A percentile compares a stretch with the other conserved stretches of the same genome.
These are phyloP conservation scores for Eucalyptus victrix DNA, from an alignment of 345 rosid genomes.

Conservation along the genomic window DNA sequence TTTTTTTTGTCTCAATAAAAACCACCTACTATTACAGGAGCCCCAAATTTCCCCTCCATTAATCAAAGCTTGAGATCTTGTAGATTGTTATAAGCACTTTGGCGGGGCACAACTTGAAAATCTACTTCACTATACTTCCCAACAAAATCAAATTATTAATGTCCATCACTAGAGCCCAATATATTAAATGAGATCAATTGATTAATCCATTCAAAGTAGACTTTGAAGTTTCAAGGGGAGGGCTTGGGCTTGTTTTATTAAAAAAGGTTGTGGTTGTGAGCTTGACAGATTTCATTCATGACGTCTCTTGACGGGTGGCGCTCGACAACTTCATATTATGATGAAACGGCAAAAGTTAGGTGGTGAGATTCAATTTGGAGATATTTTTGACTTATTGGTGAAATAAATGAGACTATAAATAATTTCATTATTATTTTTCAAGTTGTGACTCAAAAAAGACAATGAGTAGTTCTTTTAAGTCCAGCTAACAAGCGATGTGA, in stretches of 20 bases:
- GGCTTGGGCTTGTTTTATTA: not conserved
- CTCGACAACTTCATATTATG: too few species aligned
- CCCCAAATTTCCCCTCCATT: not conserved
- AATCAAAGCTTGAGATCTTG: not conserved
- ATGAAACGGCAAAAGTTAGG: not conserved
- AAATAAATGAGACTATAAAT: not conserved
- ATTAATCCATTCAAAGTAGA: not conserved
- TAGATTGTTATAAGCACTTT: not conserved
- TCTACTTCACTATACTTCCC: not conserved
- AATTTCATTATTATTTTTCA: not conserved
- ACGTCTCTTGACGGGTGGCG: not conserved
- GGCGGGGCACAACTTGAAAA: not conserved
- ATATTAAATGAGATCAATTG: not conserved
- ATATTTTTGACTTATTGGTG: not conserved
- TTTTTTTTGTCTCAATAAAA: not conserved
- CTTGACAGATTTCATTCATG: not conserved
- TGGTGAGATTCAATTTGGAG: not conserved
- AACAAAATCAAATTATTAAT: too few species aligned
- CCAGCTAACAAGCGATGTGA: too few species aligned
- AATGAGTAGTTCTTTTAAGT: too few species aligned
- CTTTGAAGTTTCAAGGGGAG: not conserved
- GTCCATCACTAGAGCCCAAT: not conserved
- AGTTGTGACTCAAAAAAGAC: not conserved
- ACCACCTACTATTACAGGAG: too few species aligned
- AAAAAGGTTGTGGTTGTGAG: not conserved